A percentile compares a stretch with the other conserved stretches of the same genome.
phyloP scores from a whole-genome alignment of 2,329 filamentous ascomycete genomes.

The Ceratocystis ficicola region DNA sequence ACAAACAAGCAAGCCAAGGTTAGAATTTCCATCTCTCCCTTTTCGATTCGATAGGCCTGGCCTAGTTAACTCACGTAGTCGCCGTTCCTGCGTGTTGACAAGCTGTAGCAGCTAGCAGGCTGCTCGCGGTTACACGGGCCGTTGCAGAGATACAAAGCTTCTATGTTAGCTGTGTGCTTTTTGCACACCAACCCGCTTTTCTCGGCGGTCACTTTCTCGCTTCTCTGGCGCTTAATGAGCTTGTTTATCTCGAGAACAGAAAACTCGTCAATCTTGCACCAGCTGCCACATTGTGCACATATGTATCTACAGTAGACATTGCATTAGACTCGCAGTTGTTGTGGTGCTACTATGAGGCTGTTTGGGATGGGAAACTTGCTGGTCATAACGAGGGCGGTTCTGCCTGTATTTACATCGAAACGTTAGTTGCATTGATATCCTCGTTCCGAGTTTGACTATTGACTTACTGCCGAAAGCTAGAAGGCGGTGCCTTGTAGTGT shows the following conservation, averaged over 20 bases:
- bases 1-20: background rate
- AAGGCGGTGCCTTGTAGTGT: background rate
- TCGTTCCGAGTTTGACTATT: no score
- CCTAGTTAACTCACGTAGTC: constrained; percentile 27
- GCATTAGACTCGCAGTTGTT: background rate
- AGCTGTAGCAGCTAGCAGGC: constrained; percentile 28
- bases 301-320: background rate
- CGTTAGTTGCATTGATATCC: background rate
- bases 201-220: constrained; percentile 25
- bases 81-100: constrained; percentile 26
- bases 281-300: constrained; percentile 32
- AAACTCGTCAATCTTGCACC: constrained; percentile 28
- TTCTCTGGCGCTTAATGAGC: constrained; percentile 23
- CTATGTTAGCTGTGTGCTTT: constrained; percentile 27
- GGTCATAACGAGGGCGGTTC: constrained; percentile 5
- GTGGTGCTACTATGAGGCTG: background rate
- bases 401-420: background rate
- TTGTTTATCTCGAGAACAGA: constrained; percentile 29
- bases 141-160: constrained; percentile 28
- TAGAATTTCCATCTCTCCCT: background rate
- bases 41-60: background rate
- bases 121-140: constrained; percentile 28
- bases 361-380: background rate
- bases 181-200: constrained; percentile 32
- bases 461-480: background rate